Evolutionary conservation across 768 basidiomycete species (phyloP).

Genomic region (Lactifluus subvellereus): DNA sequence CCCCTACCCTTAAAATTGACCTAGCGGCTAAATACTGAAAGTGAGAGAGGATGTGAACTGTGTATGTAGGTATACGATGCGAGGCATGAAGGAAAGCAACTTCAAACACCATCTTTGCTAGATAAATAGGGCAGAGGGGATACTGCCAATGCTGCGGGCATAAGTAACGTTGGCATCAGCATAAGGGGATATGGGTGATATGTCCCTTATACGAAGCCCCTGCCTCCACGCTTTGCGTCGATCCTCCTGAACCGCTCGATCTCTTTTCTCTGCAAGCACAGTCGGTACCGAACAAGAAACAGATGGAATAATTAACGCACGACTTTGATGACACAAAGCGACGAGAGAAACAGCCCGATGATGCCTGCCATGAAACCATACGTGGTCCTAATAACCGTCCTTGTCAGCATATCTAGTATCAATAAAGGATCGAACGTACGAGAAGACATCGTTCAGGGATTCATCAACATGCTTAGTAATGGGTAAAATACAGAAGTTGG

Average conservation of each 20-base stretch:
- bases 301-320: slow-evolving; percentile 37
- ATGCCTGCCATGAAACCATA: slow-evolving; percentile 85
- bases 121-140: not conserved
- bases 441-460: slow-evolving; percentile 77
- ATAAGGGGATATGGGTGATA: not conserved
- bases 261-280: slow-evolving; percentile 56
- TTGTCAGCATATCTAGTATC: not conserved
- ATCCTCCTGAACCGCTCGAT: slow-evolving; percentile 83
- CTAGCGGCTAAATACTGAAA: not conserved
- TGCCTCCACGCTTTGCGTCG: slow-evolving; percentile 81
- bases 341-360: slow-evolving; percentile 66
- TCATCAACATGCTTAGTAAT: slow-evolving; percentile 62
- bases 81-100: not conserved
- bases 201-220: slow-evolving; percentile 66
- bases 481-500: slow-evolving; percentile 66
- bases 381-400: slow-evolving; percentile 35
- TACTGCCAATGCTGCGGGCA: not conserved
- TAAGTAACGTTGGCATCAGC: not conserved
- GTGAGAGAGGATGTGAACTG: not conserved
- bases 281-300: not conserved
- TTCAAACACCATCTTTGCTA: not conserved
- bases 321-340: slow-evolving; percentile 85
- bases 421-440: slow-evolving; percentile 45
- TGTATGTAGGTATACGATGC: not conserved
- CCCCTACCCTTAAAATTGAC: not conserved